Conservation (phyloP, 352 stramenopile genomes). For the Phytophthora boehmeriae region DNA sequence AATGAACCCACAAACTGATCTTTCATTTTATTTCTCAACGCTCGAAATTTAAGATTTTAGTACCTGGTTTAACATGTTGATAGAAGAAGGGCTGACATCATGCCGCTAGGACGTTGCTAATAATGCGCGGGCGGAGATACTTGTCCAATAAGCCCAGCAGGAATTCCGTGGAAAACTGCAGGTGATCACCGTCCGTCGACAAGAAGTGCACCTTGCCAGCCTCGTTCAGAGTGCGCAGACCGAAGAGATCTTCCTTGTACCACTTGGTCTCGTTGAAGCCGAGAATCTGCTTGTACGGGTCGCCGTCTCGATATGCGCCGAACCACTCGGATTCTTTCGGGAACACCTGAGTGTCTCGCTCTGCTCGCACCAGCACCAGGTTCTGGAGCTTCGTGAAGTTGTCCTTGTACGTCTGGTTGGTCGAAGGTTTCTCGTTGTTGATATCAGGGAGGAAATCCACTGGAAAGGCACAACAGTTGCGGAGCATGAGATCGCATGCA, state of each 20-base stretch:
- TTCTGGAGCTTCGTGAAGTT: constrained; percentile 89
- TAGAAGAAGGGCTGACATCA: not conserved
- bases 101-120: not conserved
- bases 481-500: not conserved
- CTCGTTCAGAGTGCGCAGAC: constrained; percentile 85
- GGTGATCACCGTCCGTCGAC: constrained; percentile 90
- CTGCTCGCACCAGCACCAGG: constrained; percentile 91
- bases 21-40: no score
- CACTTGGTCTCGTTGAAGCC: constrained; percentile 93
- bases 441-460: constrained; percentile 82
- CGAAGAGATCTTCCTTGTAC: constrained; percentile 93
- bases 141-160: constrained; percentile 83
- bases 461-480: constrained; percentile 18
- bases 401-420: constrained; percentile 85
- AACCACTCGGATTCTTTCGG: constrained; percentile 88
- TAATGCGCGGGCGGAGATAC: constrained; percentile 59
- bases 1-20: no score
- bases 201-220: constrained; percentile 91
- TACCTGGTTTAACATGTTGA: constrained; percentile 2
- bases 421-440: constrained; percentile 89
- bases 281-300: constrained; percentile 71
- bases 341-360: constrained; percentile 91
- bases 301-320: constrained; percentile 82
- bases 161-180: constrained; percentile 88
- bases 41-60: no score